A percentile compares a stretch with the other conserved stretches of the same genome.
These are phyloP conservation scores for Corallochytrium limacisporum DNA, from an alignment of 78 protist species.

Conservation along the genomic window DNA sequence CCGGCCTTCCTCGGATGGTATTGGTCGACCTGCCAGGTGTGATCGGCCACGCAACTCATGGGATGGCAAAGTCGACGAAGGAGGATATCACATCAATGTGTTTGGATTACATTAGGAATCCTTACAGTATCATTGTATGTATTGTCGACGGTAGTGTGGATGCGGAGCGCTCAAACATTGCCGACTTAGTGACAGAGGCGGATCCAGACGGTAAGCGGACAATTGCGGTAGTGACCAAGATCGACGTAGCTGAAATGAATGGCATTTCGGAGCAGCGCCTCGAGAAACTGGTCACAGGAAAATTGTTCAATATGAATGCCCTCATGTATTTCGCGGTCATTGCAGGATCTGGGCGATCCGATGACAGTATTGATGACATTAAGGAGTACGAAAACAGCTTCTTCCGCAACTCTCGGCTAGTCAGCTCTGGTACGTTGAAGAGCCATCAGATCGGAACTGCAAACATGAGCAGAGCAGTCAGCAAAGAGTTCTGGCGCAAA, in stretches of 20 bases:
- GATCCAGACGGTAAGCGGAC: constrained; percentile 19
- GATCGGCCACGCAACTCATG: constrained; percentile 5
- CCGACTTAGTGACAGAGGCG: constrained; percentile 15
- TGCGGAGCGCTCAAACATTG: constrained; percentile 22
- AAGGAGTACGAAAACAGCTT: constrained; percentile 16
- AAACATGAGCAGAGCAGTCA: neutral
- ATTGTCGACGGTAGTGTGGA: constrained; percentile 15
- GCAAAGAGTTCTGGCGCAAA: constrained; percentile 13
- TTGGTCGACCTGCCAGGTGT: constrained; percentile 28
- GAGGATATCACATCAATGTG: constrained; percentile 1
- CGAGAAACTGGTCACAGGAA: neutral
- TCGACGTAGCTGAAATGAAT: constrained; percentile 21
- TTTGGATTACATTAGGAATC: constrained; percentile 6
- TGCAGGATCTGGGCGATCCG: neutral
- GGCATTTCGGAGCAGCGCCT: neutral
- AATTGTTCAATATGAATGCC: constrained; percentile 17
- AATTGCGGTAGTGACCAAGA: neutral
- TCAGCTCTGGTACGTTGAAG: constrained; percentile 3
- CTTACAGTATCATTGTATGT: constrained; percentile 24
- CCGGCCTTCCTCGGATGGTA: constrained; percentile 23
- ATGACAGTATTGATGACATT: constrained; percentile 21
- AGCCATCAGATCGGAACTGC: constrained; percentile 5
- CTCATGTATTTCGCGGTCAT: constrained; percentile 28
- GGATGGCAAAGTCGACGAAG: constrained; percentile 21
- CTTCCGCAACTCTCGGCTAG: constrained; percentile 4